Evolutionary conservation across 2,329 filamentous ascomycete species (phyloP), one percentile per base, ranked within the genome.

Genomic region (Fusarium sp.): DNA sequence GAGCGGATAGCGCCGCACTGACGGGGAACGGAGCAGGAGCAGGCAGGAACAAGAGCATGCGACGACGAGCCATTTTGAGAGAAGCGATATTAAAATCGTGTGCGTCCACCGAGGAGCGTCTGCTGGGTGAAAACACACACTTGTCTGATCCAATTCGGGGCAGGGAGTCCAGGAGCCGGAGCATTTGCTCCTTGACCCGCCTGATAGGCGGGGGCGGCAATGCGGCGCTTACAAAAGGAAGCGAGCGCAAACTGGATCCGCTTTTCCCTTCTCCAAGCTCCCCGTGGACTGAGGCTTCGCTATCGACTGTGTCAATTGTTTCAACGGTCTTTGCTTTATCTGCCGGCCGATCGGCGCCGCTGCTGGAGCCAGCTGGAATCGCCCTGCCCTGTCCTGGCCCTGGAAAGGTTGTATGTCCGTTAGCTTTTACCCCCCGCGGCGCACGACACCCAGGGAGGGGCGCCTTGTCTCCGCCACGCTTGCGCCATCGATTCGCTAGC

Each of bases 131-230:
- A 73, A 73, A 77, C 47, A 54, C 47, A 73, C 67, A 75, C 71
- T 69, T 78, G 76, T 77, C 73, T 77, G 75, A 76, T 78, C 71
- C 72, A 67, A 70, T 71, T 73, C 64, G 69, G 73, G 65, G 66
- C 68, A 69, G 50, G 70, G 67, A 76, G 79, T 72, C 67, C 60
- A 76, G 70, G 47, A 70, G 18, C 77, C 80, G 81, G 81, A 83
- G 81, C 81, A 76, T 78, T 79, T 75, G 81, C 81, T 82, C 81
- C 80, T 74, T 74, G 74, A 71, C 70, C 67, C 70, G 77, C 72
- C 74, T 35, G 74, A 77, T 77, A 79, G 80, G 80, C 73, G 73
- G 75, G 76, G 70, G 76, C 70, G 67, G 72, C 69, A 77, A 76
- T 74, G 78, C 77, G 67, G 78, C 79, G 78, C 79, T 79, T 80